Percentiles rank a stretch among this genome's conserved stretches.
Conservation (phyloP, 768 basidiomycete species). For the Gloeopeniophorella convolvens region DNA sequence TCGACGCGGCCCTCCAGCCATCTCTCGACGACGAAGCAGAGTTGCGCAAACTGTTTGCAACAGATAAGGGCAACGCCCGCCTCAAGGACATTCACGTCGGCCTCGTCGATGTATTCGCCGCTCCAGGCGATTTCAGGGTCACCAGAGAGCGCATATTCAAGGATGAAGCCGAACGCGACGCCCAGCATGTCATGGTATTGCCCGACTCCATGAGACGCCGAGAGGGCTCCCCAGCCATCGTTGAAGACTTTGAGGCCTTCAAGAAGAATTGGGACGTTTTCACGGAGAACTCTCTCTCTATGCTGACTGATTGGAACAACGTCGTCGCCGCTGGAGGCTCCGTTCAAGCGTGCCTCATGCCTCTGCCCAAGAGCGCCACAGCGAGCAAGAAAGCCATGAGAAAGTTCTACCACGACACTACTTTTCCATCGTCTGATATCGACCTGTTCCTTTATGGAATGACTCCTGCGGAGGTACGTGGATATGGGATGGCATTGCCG, state of each 20-base stretch:
- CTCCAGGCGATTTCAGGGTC: conserved; percentile 40
- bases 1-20: conserved; percentile 42
- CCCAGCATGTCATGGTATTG: conserved; percentile 51
- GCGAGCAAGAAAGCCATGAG: conserved; percentile 49
- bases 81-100: conserved; percentile 47
- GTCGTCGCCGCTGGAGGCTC: conserved; percentile 57
- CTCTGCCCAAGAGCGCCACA: conserved; percentile 42
- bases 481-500: neutral
- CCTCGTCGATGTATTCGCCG: conserved; percentile 53
- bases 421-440: conserved; percentile 56
- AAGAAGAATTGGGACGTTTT: conserved; percentile 60
- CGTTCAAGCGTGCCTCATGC: conserved; percentile 50
- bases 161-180: conserved; percentile 37
- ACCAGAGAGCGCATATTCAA: conserved; percentile 45
- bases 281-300: conserved; percentile 54
- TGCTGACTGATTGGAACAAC: conserved; percentile 56
- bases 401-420: conserved; percentile 48
- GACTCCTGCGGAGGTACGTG: conserved; percentile 43
- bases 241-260: conserved; percentile 47
- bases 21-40: conserved; percentile 52
- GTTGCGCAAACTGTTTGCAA: conserved; percentile 50
- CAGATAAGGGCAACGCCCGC: conserved; percentile 39
- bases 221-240: conserved; percentile 46
- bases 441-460: conserved; percentile 60
- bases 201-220: conserved; percentile 36